A percentile compares a stretch with the other conserved stretches of the same genome.
Evolutionary conservation across 331 rosid species (phyloP).

Genomic region (Pyracantha coccinea): DNA sequence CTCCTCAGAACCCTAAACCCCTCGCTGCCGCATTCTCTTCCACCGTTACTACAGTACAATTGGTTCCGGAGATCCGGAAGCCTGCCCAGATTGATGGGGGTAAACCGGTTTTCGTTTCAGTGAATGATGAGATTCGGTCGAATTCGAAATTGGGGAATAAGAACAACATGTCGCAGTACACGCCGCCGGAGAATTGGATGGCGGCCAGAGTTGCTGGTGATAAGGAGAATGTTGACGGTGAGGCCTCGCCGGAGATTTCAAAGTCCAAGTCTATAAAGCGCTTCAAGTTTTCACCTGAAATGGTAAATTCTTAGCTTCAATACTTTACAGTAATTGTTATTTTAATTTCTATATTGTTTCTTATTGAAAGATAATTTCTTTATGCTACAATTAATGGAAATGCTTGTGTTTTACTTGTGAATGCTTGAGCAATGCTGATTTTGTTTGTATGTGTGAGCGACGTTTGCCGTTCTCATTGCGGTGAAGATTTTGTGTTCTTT

Average conservation of each 20-base stretch:
- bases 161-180: conserved; percentile 13
- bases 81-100: background rate
- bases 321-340: no score
- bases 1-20: conserved; percentile 5
- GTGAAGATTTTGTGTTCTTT: background rate
- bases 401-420: background rate
- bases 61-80: background rate
- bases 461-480: background rate
- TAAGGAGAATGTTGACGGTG: conserved; percentile 22
- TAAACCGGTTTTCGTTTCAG: background rate
- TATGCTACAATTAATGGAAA: background rate
- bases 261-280: conserved; percentile 58
- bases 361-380: background rate
- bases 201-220: background rate
- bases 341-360: background rate
- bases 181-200: conserved; percentile 28
- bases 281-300: conserved; percentile 88
- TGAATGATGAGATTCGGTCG: background rate
- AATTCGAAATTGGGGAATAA: background rate
- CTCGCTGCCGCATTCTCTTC: background rate
- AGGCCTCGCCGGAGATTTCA: conserved; percentile 49
- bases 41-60: background rate
- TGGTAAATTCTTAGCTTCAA: conserved; percentile 42
- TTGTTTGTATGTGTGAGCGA: background rate
- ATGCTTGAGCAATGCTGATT: background rate